Conservation (phyloP, 805 yeast genomes). For the Cyberlindnera galapagoensis region DNA sequence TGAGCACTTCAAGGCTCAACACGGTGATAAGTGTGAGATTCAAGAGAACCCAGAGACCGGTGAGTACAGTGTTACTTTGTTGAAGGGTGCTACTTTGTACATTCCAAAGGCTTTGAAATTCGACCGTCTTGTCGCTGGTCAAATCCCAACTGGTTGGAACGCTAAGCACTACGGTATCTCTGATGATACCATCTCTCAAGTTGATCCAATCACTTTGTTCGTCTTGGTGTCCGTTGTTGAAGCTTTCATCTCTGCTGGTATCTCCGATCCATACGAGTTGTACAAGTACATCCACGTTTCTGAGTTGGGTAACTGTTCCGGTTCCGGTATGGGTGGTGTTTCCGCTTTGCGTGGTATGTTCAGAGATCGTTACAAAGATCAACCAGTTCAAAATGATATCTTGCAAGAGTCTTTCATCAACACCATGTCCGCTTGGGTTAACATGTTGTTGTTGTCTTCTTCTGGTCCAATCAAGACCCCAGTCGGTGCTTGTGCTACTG, state of each 20-base stretch:
- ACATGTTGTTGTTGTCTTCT: conserved; percentile 92
- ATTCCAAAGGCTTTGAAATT: conserved; percentile 75
- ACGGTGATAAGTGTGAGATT: conserved; percentile 88
- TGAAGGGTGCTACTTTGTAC: conserved; percentile 87
- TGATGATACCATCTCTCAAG: conserved; percentile 89
- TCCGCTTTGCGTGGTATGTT: conserved; percentile 96
- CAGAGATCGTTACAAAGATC: conserved; percentile 87
- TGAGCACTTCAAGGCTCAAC: conserved; percentile 86
- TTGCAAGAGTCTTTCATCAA: conserved; percentile 97
- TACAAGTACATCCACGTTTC: conserved; percentile 97
- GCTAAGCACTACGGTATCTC: conserved; percentile 92
- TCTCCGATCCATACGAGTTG: conserved; percentile 97
- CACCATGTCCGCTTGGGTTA: conserved; percentile 99
- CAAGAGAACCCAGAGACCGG: conserved; percentile 86
- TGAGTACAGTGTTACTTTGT: conserved; percentile 82
- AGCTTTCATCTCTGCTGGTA: conserved; percentile 89
- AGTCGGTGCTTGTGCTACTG: conserved; percentile 99
- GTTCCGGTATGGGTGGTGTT: conserved; percentile 99
- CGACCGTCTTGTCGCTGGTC: conserved; percentile 68
- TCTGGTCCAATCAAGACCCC: conserved; percentile 99
- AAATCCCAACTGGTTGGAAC: conserved; percentile 98
- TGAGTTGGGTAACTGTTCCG: conserved; percentile 98
- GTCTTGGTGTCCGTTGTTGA: conserved; percentile 93
- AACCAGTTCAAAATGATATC: conserved; percentile 94
- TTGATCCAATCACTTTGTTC: conserved; percentile 90